phyloP scores from a whole-genome alignment of 2,329 filamentous ascomycete species.

The Aspergillus novofumigatus region DNA sequence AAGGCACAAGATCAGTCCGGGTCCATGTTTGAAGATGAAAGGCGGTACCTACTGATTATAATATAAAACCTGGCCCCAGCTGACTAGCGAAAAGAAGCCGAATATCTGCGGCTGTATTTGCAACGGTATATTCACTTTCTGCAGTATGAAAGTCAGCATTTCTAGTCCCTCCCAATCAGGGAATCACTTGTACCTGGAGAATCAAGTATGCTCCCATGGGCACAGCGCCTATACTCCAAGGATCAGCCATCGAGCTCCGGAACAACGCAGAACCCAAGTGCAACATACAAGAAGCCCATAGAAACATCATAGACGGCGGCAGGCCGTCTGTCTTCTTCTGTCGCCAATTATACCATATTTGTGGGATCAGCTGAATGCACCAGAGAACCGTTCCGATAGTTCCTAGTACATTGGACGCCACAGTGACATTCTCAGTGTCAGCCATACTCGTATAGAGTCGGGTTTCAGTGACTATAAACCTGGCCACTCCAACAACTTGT shows the following conservation, averaged over 20 bases:
- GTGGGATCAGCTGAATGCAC: constrained; percentile 38
- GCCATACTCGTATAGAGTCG: constrained; percentile 3
- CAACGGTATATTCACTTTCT: constrained; percentile 54
- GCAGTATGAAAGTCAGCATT: not conserved
- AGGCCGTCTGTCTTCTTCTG: constrained; percentile 59
- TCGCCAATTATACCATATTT: constrained; percentile 61
- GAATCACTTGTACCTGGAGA: constrained; percentile 37
- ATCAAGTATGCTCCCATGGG: constrained; percentile 52
- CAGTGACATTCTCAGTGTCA: constrained; percentile 23
- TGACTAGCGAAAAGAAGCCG: constrained; percentile 45
- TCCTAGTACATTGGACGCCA: constrained; percentile 36
- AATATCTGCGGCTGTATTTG: constrained; percentile 55
- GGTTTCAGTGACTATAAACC: not conserved
- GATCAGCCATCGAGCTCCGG: not conserved
- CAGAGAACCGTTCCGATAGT: constrained; percentile 41
- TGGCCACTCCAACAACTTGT: not conserved
- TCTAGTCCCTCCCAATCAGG: not conserved
- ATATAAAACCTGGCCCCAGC: constrained; percentile 51
- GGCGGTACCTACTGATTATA: constrained; percentile 43
- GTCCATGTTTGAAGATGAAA: not conserved
- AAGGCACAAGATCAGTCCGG: constrained; percentile 8
- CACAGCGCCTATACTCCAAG: constrained; percentile 33
- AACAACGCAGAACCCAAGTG: not conserved
- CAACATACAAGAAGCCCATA: constrained; percentile 55
- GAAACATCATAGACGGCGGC: constrained; percentile 57